Percentiles rank a stretch among this genome's conserved stretches.
Evolutionary conservation across 768 basidiomycete species (phyloP).

Genomic region (Agaricus blazei): DNA sequence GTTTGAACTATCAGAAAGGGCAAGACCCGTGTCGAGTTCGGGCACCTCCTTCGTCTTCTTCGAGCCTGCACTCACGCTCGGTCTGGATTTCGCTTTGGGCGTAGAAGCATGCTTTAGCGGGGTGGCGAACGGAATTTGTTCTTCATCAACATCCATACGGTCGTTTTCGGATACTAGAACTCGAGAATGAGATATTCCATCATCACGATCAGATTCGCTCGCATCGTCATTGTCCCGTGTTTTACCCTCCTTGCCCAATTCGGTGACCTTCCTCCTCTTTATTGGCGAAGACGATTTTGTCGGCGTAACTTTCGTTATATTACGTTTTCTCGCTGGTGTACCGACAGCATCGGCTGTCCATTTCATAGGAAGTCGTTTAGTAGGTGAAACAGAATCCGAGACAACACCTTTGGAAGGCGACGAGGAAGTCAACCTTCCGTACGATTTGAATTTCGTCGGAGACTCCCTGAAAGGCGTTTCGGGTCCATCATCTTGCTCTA

Average conservation of each 20-base stretch:
- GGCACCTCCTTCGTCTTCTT: not conserved
- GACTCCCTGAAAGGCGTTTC: not conserved
- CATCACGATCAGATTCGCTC: not conserved
- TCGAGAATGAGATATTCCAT: not conserved
- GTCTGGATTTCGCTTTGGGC: no score
- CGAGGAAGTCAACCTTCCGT: conserved; percentile 9
- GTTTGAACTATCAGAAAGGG: conserved; percentile 12
- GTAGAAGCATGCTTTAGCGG: conserved; percentile 8
- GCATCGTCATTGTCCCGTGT: not conserved
- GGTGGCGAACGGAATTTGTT: not conserved
- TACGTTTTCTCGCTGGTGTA: not conserved
- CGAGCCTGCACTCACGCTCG: conserved; percentile 6
- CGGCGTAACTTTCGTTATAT: not conserved
- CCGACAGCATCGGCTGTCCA: not conserved
- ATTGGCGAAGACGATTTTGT: not conserved
- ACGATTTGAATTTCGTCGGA: not conserved
- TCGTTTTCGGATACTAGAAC: not conserved
- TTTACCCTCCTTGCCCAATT: conserved; percentile 11
- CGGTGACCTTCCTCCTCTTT: not conserved
- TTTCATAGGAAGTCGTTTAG: not conserved
- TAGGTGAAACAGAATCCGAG: not conserved
- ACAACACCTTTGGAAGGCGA: not conserved
- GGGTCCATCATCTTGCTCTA: no score
- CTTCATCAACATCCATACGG: no score
- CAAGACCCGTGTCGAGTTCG: not conserved